Evolutionary conservation across 257 asterid species (phyloP).

Genomic region (Fraxinus quadrangulata): DNA sequence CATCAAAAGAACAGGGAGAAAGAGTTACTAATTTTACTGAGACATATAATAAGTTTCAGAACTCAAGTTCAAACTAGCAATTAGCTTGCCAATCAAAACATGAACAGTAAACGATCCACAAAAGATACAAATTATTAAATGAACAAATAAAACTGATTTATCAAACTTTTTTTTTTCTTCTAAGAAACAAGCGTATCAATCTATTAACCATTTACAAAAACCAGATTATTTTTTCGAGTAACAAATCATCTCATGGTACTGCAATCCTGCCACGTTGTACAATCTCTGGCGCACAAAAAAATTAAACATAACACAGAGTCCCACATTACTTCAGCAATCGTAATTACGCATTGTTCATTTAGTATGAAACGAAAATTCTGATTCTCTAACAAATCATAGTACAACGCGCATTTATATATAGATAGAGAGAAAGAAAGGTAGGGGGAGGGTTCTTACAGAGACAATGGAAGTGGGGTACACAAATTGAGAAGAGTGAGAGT

Average conservation of each 20-base stretch:
- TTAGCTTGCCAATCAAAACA: neutral
- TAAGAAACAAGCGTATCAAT: neutral
- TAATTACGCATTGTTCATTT: slow-evolving; percentile 12
- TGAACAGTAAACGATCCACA: neutral
- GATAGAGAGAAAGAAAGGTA: neutral
- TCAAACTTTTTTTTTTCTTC: no score
- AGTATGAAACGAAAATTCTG: slow-evolving; percentile 12
- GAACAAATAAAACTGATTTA: neutral
- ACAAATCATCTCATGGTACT: neutral
- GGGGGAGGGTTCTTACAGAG: slow-evolving; percentile 45
- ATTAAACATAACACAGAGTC: neutral
- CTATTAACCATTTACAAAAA: neutral
- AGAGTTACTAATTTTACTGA: neutral
- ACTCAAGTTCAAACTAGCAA: neutral
- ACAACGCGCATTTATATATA: neutral
- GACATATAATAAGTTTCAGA: no score
- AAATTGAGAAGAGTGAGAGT: slow-evolving; percentile 35
- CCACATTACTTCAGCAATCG: slow-evolving; percentile 7
- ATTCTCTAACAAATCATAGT: neutral
- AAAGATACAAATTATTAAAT: neutral
- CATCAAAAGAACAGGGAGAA: neutral
- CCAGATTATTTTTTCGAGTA: neutral
- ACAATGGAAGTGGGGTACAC: slow-evolving; percentile 51
- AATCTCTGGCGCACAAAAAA: neutral
- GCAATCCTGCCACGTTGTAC: neutral